Base-by-base conservation (phyloP, 2,329 filamentous ascomycete genomes). In the Botryotinia globosa region DNA sequence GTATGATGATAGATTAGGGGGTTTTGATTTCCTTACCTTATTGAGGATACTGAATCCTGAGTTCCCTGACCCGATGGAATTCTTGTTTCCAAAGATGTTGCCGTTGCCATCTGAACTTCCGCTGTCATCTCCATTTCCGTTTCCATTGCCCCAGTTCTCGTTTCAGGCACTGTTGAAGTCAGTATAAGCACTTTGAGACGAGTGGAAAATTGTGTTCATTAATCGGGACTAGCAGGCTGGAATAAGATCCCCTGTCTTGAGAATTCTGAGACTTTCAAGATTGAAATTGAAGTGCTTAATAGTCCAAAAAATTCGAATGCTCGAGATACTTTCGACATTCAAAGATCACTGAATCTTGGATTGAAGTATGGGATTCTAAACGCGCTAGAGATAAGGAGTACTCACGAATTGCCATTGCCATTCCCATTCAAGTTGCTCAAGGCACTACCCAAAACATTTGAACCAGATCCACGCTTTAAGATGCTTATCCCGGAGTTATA, bases 11-110 rank as follows among this genome's bases (percentile, higher is more conserved):
- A 18, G 2, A 18, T 39, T 42, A 58, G 51, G 20, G 9, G 39
- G 10, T 18, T 56, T 18, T 56, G 51, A 29, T 61, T 62, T 61
- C 48, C 67, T 62, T 69, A 69, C 67, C 67, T 69, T 69, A 29
- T 37, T 29, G 25, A 22, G 20, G 32, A 48, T 16, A 10, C 32
- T 48, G 20, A 62, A 37, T 29, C 56, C 56, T 29, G 56, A 39
- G 22, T 69, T 61, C 16, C 56, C 67, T 29, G 54, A 37, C 4
- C 39, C 39, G 20, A 61, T 69, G 4, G 51, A 10, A 39, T 45
- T 69, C 29, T 16, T 12, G 25, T 45, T 62, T 32, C 39, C 66
- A 18, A 59, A 45, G 9, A 22, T 37, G 29, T 59, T 69, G 18
- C 22, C 29, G n/a, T 45, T 59, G 16, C n/a, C 66, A 22, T 62